These are phyloP conservation scores for Coniella vitis DNA, from an alignment of 2,329 filamentous ascomycete genomes.

Conservation along the genomic window DNA sequence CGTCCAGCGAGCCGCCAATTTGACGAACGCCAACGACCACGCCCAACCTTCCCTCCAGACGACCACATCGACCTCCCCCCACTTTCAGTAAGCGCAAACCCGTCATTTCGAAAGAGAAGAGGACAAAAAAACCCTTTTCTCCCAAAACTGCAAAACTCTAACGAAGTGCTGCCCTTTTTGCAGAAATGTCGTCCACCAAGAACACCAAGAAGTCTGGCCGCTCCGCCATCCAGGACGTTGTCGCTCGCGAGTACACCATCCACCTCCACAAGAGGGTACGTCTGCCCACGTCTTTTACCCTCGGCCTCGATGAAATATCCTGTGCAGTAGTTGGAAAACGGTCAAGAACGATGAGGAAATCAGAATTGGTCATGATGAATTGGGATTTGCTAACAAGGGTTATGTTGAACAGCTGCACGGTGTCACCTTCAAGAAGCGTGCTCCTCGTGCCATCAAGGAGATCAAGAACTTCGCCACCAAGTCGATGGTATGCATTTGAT, in stretches of 20 bases:
- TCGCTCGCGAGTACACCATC: conserved; percentile 99
- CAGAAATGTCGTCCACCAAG: conserved; percentile 62
- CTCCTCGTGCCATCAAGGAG: conserved; percentile 98
- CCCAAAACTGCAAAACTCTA: conserved; percentile 17
- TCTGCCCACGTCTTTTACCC: conserved; percentile 31
- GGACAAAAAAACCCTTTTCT: background rate
- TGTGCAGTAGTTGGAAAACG: background rate
- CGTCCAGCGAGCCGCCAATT: no score
- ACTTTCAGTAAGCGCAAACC: no score
- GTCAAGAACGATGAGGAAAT: conserved; percentile 22
- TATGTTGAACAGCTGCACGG: conserved; percentile 70
- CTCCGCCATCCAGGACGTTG: conserved; percentile 97
- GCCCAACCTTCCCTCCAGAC: no score
- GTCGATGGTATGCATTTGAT: conserved; percentile 75
- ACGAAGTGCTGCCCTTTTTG: conserved; percentile 23
- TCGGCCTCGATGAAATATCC: no score
- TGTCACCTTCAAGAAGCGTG: conserved; percentile 99
- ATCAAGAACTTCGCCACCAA: conserved; percentile 89
- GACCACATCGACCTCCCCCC: no score
- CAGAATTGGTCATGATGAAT: conserved; percentile 20
- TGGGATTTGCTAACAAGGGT: conserved; percentile 27
- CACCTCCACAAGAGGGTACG: conserved; percentile 99
- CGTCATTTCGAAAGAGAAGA: background rate
- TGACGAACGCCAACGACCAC: no score
- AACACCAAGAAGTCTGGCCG: conserved; percentile 66